Evolutionary conservation across 345 rosid genomes (phyloP), one percentile per base, ranked within the genome.

Genomic region (Iberis pinnata): DNA sequence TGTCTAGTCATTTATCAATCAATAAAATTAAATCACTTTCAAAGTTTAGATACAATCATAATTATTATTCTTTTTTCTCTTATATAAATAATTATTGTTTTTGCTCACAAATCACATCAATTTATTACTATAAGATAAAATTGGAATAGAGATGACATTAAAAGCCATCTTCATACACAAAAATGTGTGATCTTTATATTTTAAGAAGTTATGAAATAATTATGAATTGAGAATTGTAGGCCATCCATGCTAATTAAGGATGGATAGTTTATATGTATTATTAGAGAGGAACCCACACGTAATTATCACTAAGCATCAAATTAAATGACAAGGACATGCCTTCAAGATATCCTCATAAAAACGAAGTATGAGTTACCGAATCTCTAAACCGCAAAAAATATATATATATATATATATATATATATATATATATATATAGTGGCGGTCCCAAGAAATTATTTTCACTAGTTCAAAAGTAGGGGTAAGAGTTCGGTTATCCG

Each of bases 141-240:
- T 27, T 14, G 45, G 6, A 22, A 46, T 19, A 14, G 50, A 51
- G 19, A 25, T 39, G 42, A 20, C 7, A 56, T 24, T 33, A 8
- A 55, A 49, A 57, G 70, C 52, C 35, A 2, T 56, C 1, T 39
- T 25, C 58, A 56, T 43, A 49, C 41, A 49, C 18, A 58, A 25
- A 56, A 58, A 58, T 44, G 53, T 43, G 22, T 51, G 25, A 41
- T 49, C 24, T 41, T 56, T 12, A 51, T 45, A 59, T 38, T 17
- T 38, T 7, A 19, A 59, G 49, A 59, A 45, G 38, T 29, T n/a
- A 50, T n/a, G n/a, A 58, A 43, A 43, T 14, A 42, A 38, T 38
- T 29, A 53, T 29, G 69, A 64, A 7, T 24, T 2, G 56, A 64
- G 49, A 49, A 67, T 14, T 46, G 70, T 66, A 53, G 71, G 70